These are phyloP conservation scores for Linderniella brevidens DNA, from an alignment of 257 asterid species.

Conservation along the genomic window DNA sequence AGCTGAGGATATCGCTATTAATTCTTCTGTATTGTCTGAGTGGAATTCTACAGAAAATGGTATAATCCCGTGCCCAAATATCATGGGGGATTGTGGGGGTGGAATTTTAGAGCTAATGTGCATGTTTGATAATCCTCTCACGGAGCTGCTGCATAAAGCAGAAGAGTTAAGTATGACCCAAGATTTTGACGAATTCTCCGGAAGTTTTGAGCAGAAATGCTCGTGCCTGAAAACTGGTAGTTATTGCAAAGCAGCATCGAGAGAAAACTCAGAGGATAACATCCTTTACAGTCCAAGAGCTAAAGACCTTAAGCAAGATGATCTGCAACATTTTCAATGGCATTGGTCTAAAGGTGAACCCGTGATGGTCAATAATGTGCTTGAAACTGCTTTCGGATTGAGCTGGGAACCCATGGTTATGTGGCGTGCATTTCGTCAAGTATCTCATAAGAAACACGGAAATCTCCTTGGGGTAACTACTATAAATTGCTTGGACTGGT, in stretches of 20 bases:
- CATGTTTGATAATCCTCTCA: slow-evolving; percentile 23
- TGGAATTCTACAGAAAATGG: slow-evolving; percentile 41
- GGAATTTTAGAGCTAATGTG: slow-evolving; percentile 35
- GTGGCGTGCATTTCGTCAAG: slow-evolving; percentile 90
- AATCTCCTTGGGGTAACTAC: slow-evolving; percentile 37
- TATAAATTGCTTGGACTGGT: slow-evolving; percentile 75
- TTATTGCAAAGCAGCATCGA: slow-evolving; percentile 40
- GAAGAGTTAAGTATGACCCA: slow-evolving; percentile 18
- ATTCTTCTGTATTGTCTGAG: slow-evolving; percentile 11
- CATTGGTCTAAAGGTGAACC: slow-evolving; percentile 87
- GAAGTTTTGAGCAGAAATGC: slow-evolving; percentile 18
- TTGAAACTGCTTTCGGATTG: slow-evolving; percentile 56
- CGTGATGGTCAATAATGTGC: slow-evolving; percentile 63
- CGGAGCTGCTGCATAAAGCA: slow-evolving; percentile 29
- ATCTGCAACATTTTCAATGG: slow-evolving; percentile 55
- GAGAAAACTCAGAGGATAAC: slow-evolving; percentile 41
- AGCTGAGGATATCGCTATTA: slow-evolving; percentile 2
- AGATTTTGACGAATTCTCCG: slow-evolving; percentile 9
- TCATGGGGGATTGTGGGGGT: slow-evolving; percentile 44
- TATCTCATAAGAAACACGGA: slow-evolving; percentile 22
- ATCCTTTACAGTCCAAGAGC: slow-evolving; percentile 54
- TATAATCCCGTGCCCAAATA: slow-evolving; percentile 33
- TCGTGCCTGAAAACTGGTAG: slow-evolving; percentile 24
- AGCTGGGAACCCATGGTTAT: slow-evolving; percentile 99
- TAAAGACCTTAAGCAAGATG: slow-evolving; percentile 28